Percentiles rank a stretch among this genome's conserved stretches.
Evolutionary conservation across 345 rosid species (phyloP).

Genomic region (Populus ilicifolia): DNA sequence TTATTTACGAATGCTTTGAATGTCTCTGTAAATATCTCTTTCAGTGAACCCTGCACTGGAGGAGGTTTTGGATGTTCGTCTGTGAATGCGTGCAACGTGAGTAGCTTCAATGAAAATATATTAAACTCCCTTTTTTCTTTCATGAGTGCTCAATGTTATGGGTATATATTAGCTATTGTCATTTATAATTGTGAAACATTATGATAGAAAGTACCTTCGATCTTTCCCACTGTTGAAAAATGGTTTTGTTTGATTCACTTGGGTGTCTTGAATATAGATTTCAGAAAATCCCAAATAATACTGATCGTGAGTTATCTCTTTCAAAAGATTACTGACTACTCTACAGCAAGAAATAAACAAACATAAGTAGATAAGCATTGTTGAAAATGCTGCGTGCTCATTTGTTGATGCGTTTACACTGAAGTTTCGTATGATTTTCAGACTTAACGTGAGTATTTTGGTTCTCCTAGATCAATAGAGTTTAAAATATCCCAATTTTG

Average conservation of each 20-base stretch:
- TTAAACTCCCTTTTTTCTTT: background rate
- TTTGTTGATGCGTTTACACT: background rate
- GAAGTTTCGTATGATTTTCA: background rate
- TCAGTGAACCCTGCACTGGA: conserved; percentile 68
- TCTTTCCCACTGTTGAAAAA: background rate
- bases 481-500: background rate
- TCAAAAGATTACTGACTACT: no score
- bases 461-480: background rate
- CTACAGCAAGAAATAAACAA: background rate
- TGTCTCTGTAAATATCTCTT: conserved; percentile 67
- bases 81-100: conserved; percentile 77
- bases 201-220: background rate
- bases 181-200: background rate
- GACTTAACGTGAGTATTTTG: background rate
- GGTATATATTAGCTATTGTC: background rate
- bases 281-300: background rate
- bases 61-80: conserved; percentile 85
- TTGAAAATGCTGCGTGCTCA: background rate
- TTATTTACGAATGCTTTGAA: conserved; percentile 71
- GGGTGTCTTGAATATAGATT: background rate
- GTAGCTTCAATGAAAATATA: conserved; percentile 39
- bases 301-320: background rate
- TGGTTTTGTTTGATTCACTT: background rate
- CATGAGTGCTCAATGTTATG: background rate
- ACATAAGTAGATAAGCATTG: background rate